Conservation (phyloP, 1,284 basidiomycete species). For the Ganoderma meredithae region DNA sequence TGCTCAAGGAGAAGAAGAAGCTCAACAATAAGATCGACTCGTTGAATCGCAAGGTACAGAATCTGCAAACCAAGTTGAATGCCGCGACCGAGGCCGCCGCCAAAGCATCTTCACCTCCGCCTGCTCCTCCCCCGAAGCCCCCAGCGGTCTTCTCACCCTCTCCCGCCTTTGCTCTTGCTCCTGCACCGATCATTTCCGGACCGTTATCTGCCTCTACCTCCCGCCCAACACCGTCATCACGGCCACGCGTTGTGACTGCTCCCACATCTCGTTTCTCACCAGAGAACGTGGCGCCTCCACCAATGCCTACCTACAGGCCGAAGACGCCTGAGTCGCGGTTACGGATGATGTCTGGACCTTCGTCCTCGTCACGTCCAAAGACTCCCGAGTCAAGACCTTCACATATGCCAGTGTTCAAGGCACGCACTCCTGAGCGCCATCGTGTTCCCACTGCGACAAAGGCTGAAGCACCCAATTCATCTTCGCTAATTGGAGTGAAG, state of each 20-base stretch:
- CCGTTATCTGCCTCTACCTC: constrained; percentile 19
- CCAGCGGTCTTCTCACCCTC: constrained; percentile 20
- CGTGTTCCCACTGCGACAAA: constrained; percentile 28
- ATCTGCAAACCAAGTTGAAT: constrained; percentile 69
- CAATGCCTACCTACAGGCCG: constrained; percentile 36
- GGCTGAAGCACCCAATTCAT: constrained; percentile 32
- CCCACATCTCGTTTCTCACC: constrained; percentile 13
- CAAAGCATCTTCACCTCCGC: constrained; percentile 29
- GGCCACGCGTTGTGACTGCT: constrained; percentile 29
- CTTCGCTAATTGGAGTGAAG: constrained; percentile 61
- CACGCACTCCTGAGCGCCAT: constrained; percentile 53
- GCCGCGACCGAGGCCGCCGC: constrained; percentile 52
- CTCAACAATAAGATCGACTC: constrained; percentile 70
- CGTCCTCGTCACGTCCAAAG: constrained; percentile 53
- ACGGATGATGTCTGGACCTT: constrained; percentile 52
- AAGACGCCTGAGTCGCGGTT: constrained; percentile 41
- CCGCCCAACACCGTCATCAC: constrained; percentile 17
- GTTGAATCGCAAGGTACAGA: constrained; percentile 73
- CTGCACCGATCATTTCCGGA: constrained; percentile 21
- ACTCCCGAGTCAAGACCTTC: constrained; percentile 57
- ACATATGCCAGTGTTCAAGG: constrained; percentile 56
- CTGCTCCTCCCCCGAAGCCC: constrained; percentile 19
- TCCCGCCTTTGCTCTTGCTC: constrained; percentile 18
- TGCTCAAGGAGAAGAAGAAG: constrained; percentile 82
- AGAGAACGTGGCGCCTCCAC: constrained; percentile 22